Evolutionary conservation across 345 rosid genomes (phyloP), one percentile per base, ranked within the genome.

Genomic region (Reutealis trisperma): DNA sequence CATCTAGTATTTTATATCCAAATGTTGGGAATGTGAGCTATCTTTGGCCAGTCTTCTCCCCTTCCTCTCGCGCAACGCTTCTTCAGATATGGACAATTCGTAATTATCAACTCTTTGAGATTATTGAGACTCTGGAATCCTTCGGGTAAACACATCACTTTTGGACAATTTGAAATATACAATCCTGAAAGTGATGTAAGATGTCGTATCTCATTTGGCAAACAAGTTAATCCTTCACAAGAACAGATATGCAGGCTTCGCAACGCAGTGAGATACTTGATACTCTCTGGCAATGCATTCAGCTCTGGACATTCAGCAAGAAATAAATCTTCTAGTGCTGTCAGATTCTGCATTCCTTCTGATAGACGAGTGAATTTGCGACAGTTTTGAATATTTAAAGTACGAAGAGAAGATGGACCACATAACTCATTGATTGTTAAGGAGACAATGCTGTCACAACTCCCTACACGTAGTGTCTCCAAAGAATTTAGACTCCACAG

Each of bases 121-220:
- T n/a, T 75, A n/a, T 10, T 12, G 16, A 65, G 78, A 19, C 11
- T 37, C 2, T 22, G 41, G 1, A 75, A 2, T 16, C 30, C 63
- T n/a, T 65, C 15, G 2, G 63, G 78, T 8, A 65, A 54, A 65
- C 52, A 65, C 25, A 5, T 57, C 41, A 75, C 15, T 32, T 75
- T 54, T 2, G 49, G 49, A 19, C 63, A 71, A 54, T 0, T 4
- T 2, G 0, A 0, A 54, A 64, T 65, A 3, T 2, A 7, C 25
- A 41, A 47, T 6, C 9, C 2, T 2, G 18, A n/a, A 65, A 75
- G 63, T 22, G 54, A 37, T 13, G 54, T 16, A 45, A 75, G 71
- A 55, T 24, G 12, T 30, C 41, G 25, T 25, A 75, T 22, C 64
- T 66, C 44, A 41, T 65, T 27, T 24, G 71, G 78, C 63, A 75